A percentile compares a stretch with the other conserved stretches of the same genome.
Evolutionary conservation across 345 rosid genomes (phyloP).

Genomic region (Kernera saxatilis): DNA sequence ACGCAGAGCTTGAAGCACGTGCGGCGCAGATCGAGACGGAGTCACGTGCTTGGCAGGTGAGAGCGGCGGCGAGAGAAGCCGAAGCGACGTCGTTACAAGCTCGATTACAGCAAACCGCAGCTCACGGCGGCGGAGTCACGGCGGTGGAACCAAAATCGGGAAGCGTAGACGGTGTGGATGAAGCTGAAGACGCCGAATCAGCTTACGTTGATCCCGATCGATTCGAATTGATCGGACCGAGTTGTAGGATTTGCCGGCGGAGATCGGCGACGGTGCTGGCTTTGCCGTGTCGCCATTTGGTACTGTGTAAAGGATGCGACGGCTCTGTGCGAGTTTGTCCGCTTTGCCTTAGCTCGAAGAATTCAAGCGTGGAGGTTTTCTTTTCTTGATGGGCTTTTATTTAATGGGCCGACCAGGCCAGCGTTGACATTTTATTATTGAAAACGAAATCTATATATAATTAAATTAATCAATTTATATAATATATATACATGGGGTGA

Average conservation of each 20-base stretch:
- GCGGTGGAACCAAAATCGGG: not conserved
- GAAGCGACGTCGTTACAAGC: conserved; percentile 76
- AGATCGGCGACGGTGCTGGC: conserved; percentile 65
- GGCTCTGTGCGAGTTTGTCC: conserved; percentile 64
- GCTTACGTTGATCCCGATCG: conserved; percentile 77
- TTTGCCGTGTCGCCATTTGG: conserved; percentile 91
- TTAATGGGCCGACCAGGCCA: not conserved
- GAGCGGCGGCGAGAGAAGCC: conserved; percentile 73
- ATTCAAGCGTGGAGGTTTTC: conserved; percentile 74
- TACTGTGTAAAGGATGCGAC: conserved; percentile 68
- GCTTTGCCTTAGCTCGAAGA: conserved; percentile 54
- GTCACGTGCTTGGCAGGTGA: conserved; percentile 82
- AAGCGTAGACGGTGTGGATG: conserved; percentile 11
- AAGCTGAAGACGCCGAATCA: conserved; percentile 79
- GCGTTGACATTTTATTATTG: not conserved
- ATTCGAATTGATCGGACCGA: conserved; percentile 37
- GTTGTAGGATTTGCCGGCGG: conserved; percentile 54
- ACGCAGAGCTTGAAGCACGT: conserved; percentile 79
- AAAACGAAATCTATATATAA: not conserved
- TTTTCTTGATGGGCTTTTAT: conserved; percentile 35
- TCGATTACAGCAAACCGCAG: conserved; percentile 63
- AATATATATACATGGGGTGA: too few species aligned
- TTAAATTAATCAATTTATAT: not conserved
- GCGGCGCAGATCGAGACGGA: conserved; percentile 74
- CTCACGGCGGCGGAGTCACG: conserved; percentile 14